Conservation (phyloP, 2,329 filamentous ascomycete genomes). For the Ophiostoma tasmaniense region DNA sequence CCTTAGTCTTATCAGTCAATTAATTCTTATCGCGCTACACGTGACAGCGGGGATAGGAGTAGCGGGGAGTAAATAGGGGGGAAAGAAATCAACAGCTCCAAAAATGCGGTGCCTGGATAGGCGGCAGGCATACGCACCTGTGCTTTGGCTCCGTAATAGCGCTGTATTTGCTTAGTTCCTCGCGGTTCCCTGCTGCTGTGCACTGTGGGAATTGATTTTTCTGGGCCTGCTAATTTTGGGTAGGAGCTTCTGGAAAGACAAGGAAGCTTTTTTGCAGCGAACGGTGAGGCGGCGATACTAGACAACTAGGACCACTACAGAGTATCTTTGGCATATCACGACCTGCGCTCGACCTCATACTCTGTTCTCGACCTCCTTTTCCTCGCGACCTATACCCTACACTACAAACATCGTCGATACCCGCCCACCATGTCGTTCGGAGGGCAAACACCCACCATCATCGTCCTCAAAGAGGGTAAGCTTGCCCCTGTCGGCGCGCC, state of each 20-base stretch:
- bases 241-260: slow-evolving; percentile 4
- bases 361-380: background rate
- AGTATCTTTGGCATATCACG: background rate
- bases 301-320: background rate
- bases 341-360: background rate
- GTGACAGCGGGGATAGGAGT: slow-evolving; percentile 8
- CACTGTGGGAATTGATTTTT: slow-evolving; percentile 6
- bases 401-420: background rate
- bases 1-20: background rate
- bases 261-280: slow-evolving; percentile 10
- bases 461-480: slow-evolving; percentile 90
- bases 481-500: slow-evolving; percentile 15
- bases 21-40: background rate
- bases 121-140: slow-evolving; percentile 2
- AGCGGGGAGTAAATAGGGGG: slow-evolving; percentile 9
- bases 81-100: slow-evolving; percentile 8
- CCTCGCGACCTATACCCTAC: background rate
- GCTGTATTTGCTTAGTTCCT: background rate
- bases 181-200: background rate
- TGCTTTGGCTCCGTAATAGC: background rate
- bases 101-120: slow-evolving; percentile 9
- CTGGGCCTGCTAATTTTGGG: slow-evolving; percentile 2
- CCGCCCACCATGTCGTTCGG: slow-evolving; percentile 74
- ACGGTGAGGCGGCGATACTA: slow-evolving; percentile 6
- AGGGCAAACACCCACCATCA: slow-evolving; percentile 94